These are phyloP conservation scores for Colletotrichum sp. DNA, from an alignment of 2,329 filamentous ascomycete genomes.

Conservation along the genomic window DNA sequence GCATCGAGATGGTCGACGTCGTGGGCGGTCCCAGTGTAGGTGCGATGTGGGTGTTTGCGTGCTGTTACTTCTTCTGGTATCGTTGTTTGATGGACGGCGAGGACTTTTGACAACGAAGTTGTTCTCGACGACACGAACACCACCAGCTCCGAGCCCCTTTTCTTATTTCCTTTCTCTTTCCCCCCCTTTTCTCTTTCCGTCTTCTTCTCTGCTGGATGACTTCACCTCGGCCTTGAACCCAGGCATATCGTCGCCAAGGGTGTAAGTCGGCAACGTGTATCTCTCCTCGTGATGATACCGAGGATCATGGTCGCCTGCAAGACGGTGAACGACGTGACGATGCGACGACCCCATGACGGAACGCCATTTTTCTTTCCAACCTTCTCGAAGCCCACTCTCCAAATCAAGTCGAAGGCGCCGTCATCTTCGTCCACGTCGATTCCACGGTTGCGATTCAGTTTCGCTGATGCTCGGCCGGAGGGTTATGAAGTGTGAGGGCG, in stretches of 20 bases:
- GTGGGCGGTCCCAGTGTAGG: not conserved
- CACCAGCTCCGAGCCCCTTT: not conserved
- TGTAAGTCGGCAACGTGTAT: not conserved
- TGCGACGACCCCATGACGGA: not conserved
- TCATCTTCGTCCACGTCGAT: not conserved
- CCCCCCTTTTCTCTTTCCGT: not conserved
- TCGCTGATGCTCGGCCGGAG: not conserved
- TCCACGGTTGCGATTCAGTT: not conserved
- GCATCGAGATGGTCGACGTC: slow-evolving; percentile 5
- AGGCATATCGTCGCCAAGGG: not conserved
- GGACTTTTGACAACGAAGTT: not conserved
- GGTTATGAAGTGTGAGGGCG: not conserved
- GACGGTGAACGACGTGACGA: not conserved
- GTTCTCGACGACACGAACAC: not conserved
- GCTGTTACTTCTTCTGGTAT: slow-evolving; percentile 17
- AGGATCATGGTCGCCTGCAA: not conserved
- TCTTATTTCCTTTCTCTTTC: not conserved
- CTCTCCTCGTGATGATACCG: not conserved
- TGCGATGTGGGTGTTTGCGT: slow-evolving; percentile 13
- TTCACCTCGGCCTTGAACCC: not conserved
- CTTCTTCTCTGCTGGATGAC: not conserved
- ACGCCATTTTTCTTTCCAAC: not conserved
- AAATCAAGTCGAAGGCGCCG: not conserved
- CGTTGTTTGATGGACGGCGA: slow-evolving; percentile 13
- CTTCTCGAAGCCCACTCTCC: not conserved